Percentiles rank a stretch among this genome's conserved stretches.
phyloP scores from a whole-genome alignment of 345 rosid genomes.

The Lepidium aucheri region DNA sequence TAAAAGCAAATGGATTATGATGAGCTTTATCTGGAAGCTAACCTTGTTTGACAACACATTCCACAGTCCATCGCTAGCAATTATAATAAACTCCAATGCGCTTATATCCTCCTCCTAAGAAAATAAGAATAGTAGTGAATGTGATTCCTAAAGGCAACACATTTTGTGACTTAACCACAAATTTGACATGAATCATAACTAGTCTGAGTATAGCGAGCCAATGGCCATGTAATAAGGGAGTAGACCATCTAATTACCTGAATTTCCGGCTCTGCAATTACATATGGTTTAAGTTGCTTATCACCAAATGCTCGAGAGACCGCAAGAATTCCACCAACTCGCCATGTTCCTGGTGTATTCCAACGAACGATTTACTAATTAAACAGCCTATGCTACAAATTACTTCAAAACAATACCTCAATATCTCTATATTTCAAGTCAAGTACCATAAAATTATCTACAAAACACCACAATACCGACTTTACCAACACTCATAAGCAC shows the following conservation, averaged over 20 bases:
- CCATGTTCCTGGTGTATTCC: slow-evolving; percentile 72
- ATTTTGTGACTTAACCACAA: neutral
- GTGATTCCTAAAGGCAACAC: neutral
- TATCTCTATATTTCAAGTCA: neutral
- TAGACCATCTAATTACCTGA: slow-evolving; percentile 40
- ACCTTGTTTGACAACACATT: slow-evolving; percentile 87
- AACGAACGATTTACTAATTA: neutral
- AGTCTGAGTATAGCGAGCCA: neutral
- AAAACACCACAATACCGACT: neutral
- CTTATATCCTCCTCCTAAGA: slow-evolving; percentile 80
- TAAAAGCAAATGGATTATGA: neutral
- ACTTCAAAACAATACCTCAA: neutral
- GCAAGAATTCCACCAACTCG: slow-evolving; percentile 99
- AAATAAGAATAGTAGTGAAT: slow-evolving; percentile 2
- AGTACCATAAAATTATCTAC: neutral
- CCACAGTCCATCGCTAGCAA: slow-evolving; percentile 98
- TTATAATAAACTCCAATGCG: slow-evolving; percentile 88
- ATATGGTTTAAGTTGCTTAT: slow-evolving; percentile 87
- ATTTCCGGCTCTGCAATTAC: slow-evolving; percentile 99
- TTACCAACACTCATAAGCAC: neutral
- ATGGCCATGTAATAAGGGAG: neutral
- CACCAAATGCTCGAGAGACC: slow-evolving; percentile 98
- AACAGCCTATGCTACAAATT: neutral
- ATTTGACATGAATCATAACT: neutral
- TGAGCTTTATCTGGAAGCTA: neutral